These are phyloP conservation scores for Haemoproteus tartakovskyi DNA, from an alignment of 169 alveolate species.

Conservation along the genomic window DNA sequence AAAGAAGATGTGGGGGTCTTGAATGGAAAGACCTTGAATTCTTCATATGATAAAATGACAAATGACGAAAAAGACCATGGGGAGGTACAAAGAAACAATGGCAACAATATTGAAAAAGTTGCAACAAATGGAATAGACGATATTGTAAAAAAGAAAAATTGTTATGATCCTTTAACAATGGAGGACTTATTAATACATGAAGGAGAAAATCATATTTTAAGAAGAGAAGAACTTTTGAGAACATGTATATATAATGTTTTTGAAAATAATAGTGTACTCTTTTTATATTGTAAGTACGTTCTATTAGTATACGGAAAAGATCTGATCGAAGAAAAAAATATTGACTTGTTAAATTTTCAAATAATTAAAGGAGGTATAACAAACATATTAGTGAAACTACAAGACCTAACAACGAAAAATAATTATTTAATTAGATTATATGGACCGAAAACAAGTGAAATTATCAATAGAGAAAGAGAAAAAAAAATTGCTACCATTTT, in stretches of 20 bases:
- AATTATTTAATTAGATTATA: slow-evolving; percentile 70
- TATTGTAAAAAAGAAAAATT: too few species aligned
- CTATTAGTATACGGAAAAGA: slow-evolving; percentile 42
- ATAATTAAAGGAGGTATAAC: slow-evolving; percentile 74
- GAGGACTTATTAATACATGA: slow-evolving; percentile 2
- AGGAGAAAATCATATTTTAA: slow-evolving; percentile 3
- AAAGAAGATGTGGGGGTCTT: too few species aligned
- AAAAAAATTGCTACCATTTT: slow-evolving; percentile 66
- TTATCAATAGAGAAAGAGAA: slow-evolving; percentile 75
- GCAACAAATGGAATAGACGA: too few species aligned
- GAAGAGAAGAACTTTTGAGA: slow-evolving; percentile 12
- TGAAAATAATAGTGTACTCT: slow-evolving; percentile 21
- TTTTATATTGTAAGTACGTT: slow-evolving; percentile 51
- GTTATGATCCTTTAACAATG: slow-evolving; percentile 10
- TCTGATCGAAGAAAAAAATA: slow-evolving; percentile 2
- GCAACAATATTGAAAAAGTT: too few species aligned
- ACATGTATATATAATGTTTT: slow-evolving; percentile 13
- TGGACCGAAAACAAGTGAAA: slow-evolving; percentile 72
- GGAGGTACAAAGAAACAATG: too few species aligned
- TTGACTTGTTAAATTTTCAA: slow-evolving; percentile 10
- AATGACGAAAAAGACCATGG: too few species aligned
- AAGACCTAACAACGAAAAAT: slow-evolving; percentile 34
- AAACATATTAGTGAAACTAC: slow-evolving; percentile 71
- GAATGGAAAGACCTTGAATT: too few species aligned
- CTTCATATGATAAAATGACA: too few species aligned